These are phyloP conservation scores for Plasmodium sp. DNA, from an alignment of 169 alveolate genomes.

Conservation along the genomic window DNA sequence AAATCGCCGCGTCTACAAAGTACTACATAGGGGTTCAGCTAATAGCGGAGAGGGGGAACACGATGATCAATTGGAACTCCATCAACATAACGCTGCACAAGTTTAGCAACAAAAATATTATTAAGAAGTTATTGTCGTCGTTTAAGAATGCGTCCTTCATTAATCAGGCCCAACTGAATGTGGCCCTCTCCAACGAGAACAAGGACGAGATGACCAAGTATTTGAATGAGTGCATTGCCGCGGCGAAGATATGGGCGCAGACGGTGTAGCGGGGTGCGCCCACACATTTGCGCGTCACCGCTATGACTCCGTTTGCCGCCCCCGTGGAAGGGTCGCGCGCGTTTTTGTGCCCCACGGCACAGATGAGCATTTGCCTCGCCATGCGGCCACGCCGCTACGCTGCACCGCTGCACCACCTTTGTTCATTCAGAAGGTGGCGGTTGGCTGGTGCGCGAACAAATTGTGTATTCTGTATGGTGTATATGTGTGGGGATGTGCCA, in stretches of 20 bases:
- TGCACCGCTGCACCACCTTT: not conserved
- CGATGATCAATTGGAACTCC: slow-evolving; percentile 81
- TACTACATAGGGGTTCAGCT: slow-evolving; percentile 84
- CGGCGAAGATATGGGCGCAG: slow-evolving; percentile 85
- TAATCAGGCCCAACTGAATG: slow-evolving; percentile 71
- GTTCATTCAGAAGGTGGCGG: not conserved
- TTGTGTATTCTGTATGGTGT: too few relatives aligned
- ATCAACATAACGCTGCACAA: slow-evolving; percentile 78
- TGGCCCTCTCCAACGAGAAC: slow-evolving; percentile 46
- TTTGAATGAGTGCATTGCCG: slow-evolving; percentile 80
- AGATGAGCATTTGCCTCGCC: not conserved
- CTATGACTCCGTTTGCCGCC: not conserved
- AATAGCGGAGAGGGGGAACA: slow-evolving; percentile 79
- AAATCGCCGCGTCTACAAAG: slow-evolving; percentile 79
- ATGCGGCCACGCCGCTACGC: not conserved
- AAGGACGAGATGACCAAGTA: slow-evolving; percentile 78
- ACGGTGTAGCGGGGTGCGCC: slow-evolving; percentile 1
- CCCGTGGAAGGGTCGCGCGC: not conserved
- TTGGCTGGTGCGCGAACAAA: not conserved
- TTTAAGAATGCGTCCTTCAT: slow-evolving; percentile 82
- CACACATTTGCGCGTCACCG: not conserved
- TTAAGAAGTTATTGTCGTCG: slow-evolving; percentile 75
- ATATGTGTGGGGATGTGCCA: not conserved
- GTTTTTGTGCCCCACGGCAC: not conserved
- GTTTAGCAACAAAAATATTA: slow-evolving; percentile 78